A percentile compares a stretch with the other conserved stretches of the same genome.
These are phyloP conservation scores for Rhizophora mangle DNA, from an alignment of 345 rosid genomes.

Conservation along the genomic window DNA sequence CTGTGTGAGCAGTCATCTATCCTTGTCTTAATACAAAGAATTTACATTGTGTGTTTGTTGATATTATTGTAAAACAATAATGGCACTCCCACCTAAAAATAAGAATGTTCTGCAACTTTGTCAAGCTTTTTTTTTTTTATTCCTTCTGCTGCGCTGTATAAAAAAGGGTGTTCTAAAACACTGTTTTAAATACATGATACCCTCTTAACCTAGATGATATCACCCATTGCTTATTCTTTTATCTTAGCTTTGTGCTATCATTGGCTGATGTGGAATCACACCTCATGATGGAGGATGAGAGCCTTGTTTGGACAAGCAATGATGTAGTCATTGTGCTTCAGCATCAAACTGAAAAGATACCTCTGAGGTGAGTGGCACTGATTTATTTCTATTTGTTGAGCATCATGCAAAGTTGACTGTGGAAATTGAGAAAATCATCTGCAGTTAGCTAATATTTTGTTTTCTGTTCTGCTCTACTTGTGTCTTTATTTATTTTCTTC, in stretches of 20 bases:
- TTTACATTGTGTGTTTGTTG: background rate
- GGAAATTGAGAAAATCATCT: too few species aligned
- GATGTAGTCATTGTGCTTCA: slow-evolving; percentile 94
- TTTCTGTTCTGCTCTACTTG: too few species aligned
- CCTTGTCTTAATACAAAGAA: slow-evolving; percentile 4
- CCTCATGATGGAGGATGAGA: slow-evolving; percentile 97
- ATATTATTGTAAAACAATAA: background rate
- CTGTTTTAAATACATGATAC: background rate
- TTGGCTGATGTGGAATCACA: slow-evolving; percentile 87
- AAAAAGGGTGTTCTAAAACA: too few species aligned
- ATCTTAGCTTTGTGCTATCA: slow-evolving; percentile 81
- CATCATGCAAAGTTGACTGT: too few species aligned
- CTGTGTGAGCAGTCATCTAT: slow-evolving; percentile 61
- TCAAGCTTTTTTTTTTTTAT: background rate
- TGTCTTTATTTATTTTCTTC: too few species aligned
- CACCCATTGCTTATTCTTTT: background rate
- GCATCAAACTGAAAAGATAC: slow-evolving; percentile 87
- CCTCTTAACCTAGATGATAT: background rate
- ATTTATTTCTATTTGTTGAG: background rate
- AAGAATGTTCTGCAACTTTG: background rate
- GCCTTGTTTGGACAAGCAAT: slow-evolving; percentile 92
- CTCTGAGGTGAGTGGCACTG: slow-evolving; percentile 59
- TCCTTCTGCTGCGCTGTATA: background rate
- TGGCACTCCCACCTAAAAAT: background rate
- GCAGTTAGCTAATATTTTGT: too few species aligned